Conservation (phyloP, 2,329 filamentous ascomycete species). For the Pyricularia sp. region DNA sequence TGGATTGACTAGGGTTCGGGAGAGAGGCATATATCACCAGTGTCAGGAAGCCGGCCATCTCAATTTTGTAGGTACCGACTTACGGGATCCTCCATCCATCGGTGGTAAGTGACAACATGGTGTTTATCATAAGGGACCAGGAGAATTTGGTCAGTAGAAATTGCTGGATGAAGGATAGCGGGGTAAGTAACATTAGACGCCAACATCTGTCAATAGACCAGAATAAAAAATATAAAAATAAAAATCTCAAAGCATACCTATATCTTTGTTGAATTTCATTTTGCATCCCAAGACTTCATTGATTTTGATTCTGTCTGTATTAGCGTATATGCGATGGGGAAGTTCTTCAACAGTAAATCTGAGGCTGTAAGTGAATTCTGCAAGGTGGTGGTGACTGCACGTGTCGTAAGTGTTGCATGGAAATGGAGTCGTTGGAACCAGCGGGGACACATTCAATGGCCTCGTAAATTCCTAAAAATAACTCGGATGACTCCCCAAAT, state of each 20-base stretch:
- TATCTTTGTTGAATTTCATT: constrained; percentile 37
- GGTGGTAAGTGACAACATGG: constrained; percentile 77
- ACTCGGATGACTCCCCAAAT: no score
- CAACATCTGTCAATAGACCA: neutral
- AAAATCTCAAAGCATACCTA: constrained; percentile 19
- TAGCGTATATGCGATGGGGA: neutral
- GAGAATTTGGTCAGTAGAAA: constrained; percentile 56
- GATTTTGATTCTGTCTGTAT: neutral
- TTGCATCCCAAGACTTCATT: constrained; percentile 10
- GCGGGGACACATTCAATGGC: neutral
- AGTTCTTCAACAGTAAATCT: neutral
- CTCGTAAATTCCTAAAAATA: no score
- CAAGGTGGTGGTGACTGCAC: neutral
- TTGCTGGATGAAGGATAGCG: constrained; percentile 35
- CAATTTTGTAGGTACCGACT: constrained; percentile 9
- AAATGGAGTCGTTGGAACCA: neutral
- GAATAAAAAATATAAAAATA: neutral
- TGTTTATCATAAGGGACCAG: constrained; percentile 76
- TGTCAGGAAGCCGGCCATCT: neutral
- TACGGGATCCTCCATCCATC: constrained; percentile 83
- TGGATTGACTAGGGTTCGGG: constrained; percentile 54
- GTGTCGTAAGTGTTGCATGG: neutral
- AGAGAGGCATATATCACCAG: neutral
- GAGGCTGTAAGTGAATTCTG: neutral
- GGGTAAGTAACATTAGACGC: neutral